Evolutionary conservation across 163 green algal genomes (phyloP), one percentile per base, ranked within the genome.

Genomic region (Scenedesmus sp.): DNA sequence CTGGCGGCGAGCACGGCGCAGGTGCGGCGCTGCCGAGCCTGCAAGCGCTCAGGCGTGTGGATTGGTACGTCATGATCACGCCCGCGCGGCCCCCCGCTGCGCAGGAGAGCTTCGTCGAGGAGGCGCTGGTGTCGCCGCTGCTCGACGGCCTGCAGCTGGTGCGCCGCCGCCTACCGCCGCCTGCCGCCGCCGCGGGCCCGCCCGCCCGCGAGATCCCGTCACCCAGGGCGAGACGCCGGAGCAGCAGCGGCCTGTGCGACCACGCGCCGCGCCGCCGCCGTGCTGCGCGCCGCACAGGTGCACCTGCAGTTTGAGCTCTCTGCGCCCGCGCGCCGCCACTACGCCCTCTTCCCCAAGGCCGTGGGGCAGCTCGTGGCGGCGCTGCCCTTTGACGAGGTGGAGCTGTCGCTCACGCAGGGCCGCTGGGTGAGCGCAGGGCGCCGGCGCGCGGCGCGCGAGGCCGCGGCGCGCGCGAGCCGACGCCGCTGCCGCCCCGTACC

Each of bases 371-470:
- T 92, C 3, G 75, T 57, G 1, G 42, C 26, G 18, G 42, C 54
- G n/a, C 22, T 80, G 0, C 47, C 63, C 1, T 83, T 89, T 47
- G 14, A 66, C n/a, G 60, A 85, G 24, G 22, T 91, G n/a, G 70
- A 92, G 50, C 66, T 92, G 54, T 75, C 78, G 0, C 74, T 92
- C 17, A 88, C 85, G 4, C 83, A 80, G 26, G 87, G 87, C 7
- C 75, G 83, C 79, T 89, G 85, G 87, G 87, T 91, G 48, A 70
- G 80, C 29, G 22, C 24, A 63, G 29, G 7, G 5, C 29, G 48
- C 44, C 51, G 2, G 18, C 20, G 28, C 39, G 14, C 57, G 7
- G 33, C 26, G n/a, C 31, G 36, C 60, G 17, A 56, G 22, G 48
- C 22, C 34, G 7, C 20, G 26, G 4, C 15, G 15, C 33, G 42